A percentile compares a stretch with the other conserved stretches of the same genome.
Evolutionary conservation across 2,329 filamentous ascomycete species (phyloP).

Genomic region (Lecanicillium sp.): DNA sequence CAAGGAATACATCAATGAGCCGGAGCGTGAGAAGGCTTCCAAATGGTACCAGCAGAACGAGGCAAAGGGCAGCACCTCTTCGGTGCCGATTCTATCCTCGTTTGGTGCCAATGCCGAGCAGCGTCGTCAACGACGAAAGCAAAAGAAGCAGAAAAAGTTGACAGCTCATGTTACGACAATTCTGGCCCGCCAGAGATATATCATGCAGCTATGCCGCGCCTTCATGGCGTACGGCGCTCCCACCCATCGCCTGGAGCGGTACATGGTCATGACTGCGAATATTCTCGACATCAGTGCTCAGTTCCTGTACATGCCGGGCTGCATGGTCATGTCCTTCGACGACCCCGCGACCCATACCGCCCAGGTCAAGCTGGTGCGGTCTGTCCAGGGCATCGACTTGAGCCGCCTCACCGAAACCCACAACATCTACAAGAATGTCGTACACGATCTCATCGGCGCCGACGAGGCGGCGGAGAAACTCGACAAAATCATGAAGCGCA

Average conservation of each 20-base stretch:
- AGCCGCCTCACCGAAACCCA: conserved; percentile 6
- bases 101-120: neutral
- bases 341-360: conserved; percentile 7
- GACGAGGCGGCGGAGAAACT: conserved; percentile 10
- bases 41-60: conserved; percentile 10
- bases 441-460: conserved; percentile 5
- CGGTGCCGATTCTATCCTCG: neutral
- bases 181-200: conserved; percentile 7
- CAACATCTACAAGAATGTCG: conserved; percentile 11
- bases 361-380: conserved; percentile 11
- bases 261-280: conserved; percentile 10
- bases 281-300: conserved; percentile 9
- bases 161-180: conserved; percentile 6
- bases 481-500: conserved; percentile 6
- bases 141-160: conserved; percentile 1
- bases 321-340: conserved; percentile 13
- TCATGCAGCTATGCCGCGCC: conserved; percentile 12
- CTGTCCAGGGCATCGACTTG: conserved; percentile 11
- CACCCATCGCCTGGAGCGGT: conserved; percentile 11
- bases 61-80: neutral
- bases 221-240: conserved; percentile 13
- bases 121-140: neutral
- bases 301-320: conserved; percentile 13
- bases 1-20: conserved; percentile 8
- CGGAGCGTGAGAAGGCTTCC: neutral